Conservation (phyloP, 768 basidiomycete species). For the Mycena amicta region DNA sequence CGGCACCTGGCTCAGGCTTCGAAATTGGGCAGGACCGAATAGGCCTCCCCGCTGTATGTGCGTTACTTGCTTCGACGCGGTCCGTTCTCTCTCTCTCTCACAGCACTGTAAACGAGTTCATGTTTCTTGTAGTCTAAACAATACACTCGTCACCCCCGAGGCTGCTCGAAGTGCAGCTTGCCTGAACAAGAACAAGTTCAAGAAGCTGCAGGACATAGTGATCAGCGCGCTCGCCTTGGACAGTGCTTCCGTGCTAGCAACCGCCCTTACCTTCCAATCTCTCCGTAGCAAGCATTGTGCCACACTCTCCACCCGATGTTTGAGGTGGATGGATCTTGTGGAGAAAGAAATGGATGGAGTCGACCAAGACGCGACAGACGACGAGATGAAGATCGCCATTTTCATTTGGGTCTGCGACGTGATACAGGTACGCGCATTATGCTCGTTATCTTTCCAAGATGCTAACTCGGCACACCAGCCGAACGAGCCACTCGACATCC, state of each 20-base stretch:
- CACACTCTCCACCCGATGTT: slow-evolving; percentile 16
- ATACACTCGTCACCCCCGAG: slow-evolving; percentile 16
- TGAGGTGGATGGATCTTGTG: slow-evolving; percentile 36
- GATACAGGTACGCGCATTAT: slow-evolving; percentile 36
- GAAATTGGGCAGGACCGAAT: slow-evolving; percentile 12
- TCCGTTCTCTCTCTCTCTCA: background rate
- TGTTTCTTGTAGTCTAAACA: slow-evolving; percentile 13
- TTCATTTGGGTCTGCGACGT: slow-evolving; percentile 51
- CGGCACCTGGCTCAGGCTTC: slow-evolving; percentile 17
- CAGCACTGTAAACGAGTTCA: background rate
- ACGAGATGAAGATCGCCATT: slow-evolving; percentile 38
- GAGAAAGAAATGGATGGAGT: slow-evolving; percentile 35
- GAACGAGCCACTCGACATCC: slow-evolving; percentile 17
- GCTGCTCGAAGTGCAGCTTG: slow-evolving; percentile 18
- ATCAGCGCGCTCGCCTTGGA: slow-evolving; percentile 6
- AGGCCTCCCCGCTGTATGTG: slow-evolving; percentile 17
- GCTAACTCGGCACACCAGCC: slow-evolving; percentile 16
- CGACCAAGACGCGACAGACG: slow-evolving; percentile 23
- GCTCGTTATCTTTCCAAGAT: background rate
- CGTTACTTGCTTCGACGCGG: slow-evolving; percentile 17
- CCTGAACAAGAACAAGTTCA: slow-evolving; percentile 13
- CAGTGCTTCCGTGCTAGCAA: slow-evolving; percentile 1
- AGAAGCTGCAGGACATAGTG: slow-evolving; percentile 6
- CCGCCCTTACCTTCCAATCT: slow-evolving; percentile 25
- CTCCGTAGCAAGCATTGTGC: slow-evolving; percentile 34